phyloP scores from a whole-genome alignment of 192 early-diverging fungal species.

The Coemansia sp. region DNA sequence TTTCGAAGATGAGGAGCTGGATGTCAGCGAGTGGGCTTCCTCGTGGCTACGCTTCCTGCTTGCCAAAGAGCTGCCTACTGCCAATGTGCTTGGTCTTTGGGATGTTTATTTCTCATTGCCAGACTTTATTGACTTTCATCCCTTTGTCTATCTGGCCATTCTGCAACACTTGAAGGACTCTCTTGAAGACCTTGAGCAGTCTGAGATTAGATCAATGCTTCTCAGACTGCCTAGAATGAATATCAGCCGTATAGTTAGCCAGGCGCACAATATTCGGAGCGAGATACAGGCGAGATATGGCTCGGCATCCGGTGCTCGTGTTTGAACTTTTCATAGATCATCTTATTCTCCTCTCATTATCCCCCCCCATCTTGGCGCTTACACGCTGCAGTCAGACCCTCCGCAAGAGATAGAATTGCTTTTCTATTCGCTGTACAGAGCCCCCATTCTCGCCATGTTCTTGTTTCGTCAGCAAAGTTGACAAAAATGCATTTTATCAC shows the following conservation, averaged over 20 bases:
- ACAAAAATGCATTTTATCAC: background rate
- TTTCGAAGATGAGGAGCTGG: conserved; percentile 94
- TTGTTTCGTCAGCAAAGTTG: background rate
- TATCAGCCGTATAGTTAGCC: conserved; percentile 67
- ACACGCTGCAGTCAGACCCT: background rate
- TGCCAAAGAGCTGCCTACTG: conserved; percentile 79
- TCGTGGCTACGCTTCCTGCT: conserved; percentile 83
- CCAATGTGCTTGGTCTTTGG: conserved; percentile 79
- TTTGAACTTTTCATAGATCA: background rate
- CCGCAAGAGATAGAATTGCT: background rate
- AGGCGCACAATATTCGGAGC: conserved; percentile 69
- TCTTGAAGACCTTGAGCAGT: conserved; percentile 88
- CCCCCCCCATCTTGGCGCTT: no score
- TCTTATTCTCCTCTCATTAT: background rate
- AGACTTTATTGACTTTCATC: conserved; percentile 77
- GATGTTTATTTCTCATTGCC: conserved; percentile 83
- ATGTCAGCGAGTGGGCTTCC: conserved; percentile 81
- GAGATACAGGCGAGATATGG: conserved; percentile 65
- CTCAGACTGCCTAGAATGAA: conserved; percentile 74
- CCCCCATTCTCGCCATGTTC: background rate
- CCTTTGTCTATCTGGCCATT: conserved; percentile 87
- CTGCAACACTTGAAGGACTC: conserved; percentile 71
- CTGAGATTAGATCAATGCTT: conserved; percentile 83
- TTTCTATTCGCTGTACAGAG: background rate
- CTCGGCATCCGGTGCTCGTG: background rate